A percentile compares a stretch with the other conserved stretches of the same genome.
phyloP scores from a whole-genome alignment of 1,139 yeast genomes.

The Scheffersomyces titani region DNA sequence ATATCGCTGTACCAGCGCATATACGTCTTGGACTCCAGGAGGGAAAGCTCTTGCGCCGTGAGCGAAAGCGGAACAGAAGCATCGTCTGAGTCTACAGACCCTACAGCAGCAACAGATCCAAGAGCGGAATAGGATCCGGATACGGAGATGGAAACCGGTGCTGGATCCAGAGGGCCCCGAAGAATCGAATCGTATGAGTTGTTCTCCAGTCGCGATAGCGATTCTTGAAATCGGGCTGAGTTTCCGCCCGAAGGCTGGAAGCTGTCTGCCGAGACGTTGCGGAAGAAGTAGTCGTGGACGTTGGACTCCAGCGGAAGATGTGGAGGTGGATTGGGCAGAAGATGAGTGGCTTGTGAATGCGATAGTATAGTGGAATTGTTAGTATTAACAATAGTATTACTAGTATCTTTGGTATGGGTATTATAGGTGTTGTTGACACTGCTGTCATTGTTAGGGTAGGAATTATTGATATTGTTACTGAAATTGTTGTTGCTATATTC shows the following conservation, averaged over 20 bases:
- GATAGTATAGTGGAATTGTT: background rate
- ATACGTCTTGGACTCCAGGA: slow-evolving; percentile 69
- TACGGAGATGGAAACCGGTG: slow-evolving; percentile 1
- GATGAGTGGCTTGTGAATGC: background rate
- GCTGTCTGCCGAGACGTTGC: background rate
- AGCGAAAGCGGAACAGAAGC: slow-evolving; percentile 58
- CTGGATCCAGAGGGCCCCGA: slow-evolving; percentile 4
- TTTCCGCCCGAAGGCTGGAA: background rate
- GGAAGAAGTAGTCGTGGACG: background rate
- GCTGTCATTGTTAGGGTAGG: background rate
- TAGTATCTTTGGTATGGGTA: too few species aligned
- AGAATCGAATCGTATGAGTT: slow-evolving; percentile 3
- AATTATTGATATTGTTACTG: background rate
- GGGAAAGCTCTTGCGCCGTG: slow-evolving; percentile 59
- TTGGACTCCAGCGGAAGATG: background rate
- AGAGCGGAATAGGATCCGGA: background rate
- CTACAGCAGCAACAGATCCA: background rate
- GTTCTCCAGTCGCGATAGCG: slow-evolving; percentile 1
- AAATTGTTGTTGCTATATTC: too few species aligned
- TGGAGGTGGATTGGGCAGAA: background rate
- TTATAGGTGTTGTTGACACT: background rate
- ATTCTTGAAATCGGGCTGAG: background rate
- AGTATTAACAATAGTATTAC: background rate
- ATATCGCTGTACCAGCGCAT: slow-evolving; percentile 78
- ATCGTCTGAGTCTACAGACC: slow-evolving; percentile 10